These are phyloP conservation scores for Anthracocystis walkeri DNA, from an alignment of 1,284 basidiomycete species.

Conservation along the genomic window DNA sequence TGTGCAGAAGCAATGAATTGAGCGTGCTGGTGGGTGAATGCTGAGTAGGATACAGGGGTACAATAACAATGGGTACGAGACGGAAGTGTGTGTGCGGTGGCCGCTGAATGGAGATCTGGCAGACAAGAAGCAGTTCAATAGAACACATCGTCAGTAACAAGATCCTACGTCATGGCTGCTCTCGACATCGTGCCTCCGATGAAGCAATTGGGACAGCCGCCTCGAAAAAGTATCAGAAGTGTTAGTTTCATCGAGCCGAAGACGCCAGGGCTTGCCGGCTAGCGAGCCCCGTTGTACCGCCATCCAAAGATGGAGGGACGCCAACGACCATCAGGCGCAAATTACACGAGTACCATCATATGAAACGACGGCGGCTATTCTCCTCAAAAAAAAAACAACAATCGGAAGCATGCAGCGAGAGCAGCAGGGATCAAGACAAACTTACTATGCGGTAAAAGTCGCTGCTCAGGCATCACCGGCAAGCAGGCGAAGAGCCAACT, in stretches of 20 bases:
- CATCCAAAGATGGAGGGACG: constrained; percentile 32
- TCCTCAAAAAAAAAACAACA: neutral
- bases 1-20: neutral
- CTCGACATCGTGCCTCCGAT: constrained; percentile 4
- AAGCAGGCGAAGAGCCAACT: constrained; percentile 53
- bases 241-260: constrained; percentile 54
- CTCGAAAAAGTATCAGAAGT: constrained; percentile 38
- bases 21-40: neutral
- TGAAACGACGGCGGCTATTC: constrained; percentile 8
- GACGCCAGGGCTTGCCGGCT: constrained; percentile 60
- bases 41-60: neutral
- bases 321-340: constrained; percentile 59
- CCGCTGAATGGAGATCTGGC: neutral
- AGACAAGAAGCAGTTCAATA: neutral
- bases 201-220: neutral
- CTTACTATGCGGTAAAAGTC: constrained; percentile 15
- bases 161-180: neutral
- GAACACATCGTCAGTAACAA: neutral
- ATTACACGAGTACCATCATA: constrained; percentile 66
- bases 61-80: neutral
- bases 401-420: constrained; percentile 2
- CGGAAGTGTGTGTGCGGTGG: neutral
- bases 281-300: constrained; percentile 59
- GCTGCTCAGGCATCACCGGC: constrained; percentile 32
- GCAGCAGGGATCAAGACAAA: neutral